Evolutionary conservation across 371 early-diverging fungal genomes (phyloP), one percentile per base, ranked within the genome.

Genomic region (Syncephalastrum racemosum): DNA sequence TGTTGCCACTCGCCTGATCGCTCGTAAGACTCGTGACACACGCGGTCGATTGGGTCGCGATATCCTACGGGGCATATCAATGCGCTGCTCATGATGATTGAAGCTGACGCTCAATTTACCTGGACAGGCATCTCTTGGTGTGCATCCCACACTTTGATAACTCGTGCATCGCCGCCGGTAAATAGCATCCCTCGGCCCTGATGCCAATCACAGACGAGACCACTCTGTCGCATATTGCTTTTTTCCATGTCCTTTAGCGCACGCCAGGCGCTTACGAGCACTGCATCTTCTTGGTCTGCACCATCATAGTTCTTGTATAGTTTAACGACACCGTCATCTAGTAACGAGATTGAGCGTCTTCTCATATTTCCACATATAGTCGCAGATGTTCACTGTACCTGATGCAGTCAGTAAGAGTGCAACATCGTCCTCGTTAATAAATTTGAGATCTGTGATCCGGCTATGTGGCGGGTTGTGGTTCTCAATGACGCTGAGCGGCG

Each of bases 401-500:
- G 91, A 87, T 13, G 87, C 96, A 5, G 87, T 88, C 46, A 92
- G 63, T 50, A 97, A 73, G 68, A 94, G 67, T 10, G 91, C 86
- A 24, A 85, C 78, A 59, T 94, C 94, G 44, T 93, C 90, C 67
- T 96, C 95, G 67, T 98, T 97, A 19, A 97, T 83, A 56, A 95
- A 86, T 47, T 90, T 86, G 65, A 96, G 58, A 51, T 85, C 84
- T 0, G 92, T 84, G 44, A 95, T 86, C 51, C 79, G 71, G 62
- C 86, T 88, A 20, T 85, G 80, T 16, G 67, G 31, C 31, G 90
- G 88, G 54, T 90, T 89, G 20, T 76, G 70, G 58, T 89, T 88
- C 46, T 82, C 71, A 68, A 92, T 84, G 5, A 82, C 74, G 67
- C 87, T 88, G 12, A 90, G 65, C 23, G 81, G 65, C 10, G 75